Percentiles rank a stretch among this genome's conserved stretches.
Evolutionary conservation across 768 basidiomycete species (phyloP).

Genomic region (Lactifluus volemus): DNA sequence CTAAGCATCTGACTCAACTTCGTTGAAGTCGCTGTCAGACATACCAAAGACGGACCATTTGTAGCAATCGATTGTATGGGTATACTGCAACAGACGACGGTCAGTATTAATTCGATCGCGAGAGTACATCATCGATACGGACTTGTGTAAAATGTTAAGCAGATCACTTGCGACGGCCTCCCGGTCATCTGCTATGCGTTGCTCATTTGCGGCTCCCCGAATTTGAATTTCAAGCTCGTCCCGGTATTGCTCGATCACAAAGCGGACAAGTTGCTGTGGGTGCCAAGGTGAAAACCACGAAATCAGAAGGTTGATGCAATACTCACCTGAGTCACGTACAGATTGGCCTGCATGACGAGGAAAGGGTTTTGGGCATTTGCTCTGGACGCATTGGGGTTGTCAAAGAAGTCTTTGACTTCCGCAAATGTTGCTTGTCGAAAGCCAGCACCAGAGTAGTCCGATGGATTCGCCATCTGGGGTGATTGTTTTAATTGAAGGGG

Average conservation of each 20-base stretch:
- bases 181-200: slow-evolving; percentile 58
- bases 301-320: not conserved
- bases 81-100: slow-evolving; percentile 41
- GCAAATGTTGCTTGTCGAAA: slow-evolving; percentile 80
- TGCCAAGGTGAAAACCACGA: not conserved
- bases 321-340: slow-evolving; percentile 84
- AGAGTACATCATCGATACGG: slow-evolving; percentile 15
- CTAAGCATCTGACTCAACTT: not conserved
- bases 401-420: slow-evolving; percentile 86
- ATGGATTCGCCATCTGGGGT: slow-evolving; percentile 39
- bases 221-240: slow-evolving; percentile 71
- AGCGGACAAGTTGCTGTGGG: slow-evolving; percentile 80
- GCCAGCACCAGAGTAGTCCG: slow-evolving; percentile 58
- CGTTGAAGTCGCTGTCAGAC: slow-evolving; percentile 14
- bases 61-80: slow-evolving; percentile 91
- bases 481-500: slow-evolving; percentile 60
- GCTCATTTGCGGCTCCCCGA: slow-evolving; percentile 56
- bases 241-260: slow-evolving; percentile 87
- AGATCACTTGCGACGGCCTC: slow-evolving; percentile 85
- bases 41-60: slow-evolving; percentile 71
- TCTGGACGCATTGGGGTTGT: slow-evolving; percentile 80
- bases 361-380: slow-evolving; percentile 84
- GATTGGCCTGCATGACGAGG: slow-evolving; percentile 86
- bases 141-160: slow-evolving; percentile 79
- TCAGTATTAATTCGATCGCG: slow-evolving; percentile 1